Conservation (phyloP, 176 grass and related monocot genomes). For the Puccinellia tenuiflora region DNA sequence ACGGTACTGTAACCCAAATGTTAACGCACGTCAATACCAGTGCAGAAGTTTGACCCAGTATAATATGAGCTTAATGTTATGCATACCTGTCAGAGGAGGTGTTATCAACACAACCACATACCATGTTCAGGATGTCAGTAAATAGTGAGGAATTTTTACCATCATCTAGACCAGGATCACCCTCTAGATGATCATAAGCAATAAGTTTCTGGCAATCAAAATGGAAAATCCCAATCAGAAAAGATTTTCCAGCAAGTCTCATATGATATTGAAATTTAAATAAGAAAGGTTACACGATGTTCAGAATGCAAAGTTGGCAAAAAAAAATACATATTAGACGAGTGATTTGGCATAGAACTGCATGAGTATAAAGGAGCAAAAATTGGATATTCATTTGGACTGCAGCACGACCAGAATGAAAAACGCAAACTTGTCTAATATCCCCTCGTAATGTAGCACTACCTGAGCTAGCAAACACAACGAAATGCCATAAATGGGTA, state of each 20-base stretch:
- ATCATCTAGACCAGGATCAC: conserved; percentile 91
- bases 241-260: not conserved
- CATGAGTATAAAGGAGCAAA: not conserved
- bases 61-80: conserved; percentile 21
- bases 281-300: conserved; percentile 18
- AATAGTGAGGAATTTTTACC: conserved; percentile 89
- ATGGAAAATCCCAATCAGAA: conserved; percentile 43
- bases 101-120: conserved; percentile 93
- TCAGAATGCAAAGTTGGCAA: not conserved
- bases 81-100: conserved; percentile 87
- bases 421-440: not conserved
- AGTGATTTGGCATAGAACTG: not conserved
- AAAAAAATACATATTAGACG: not conserved
- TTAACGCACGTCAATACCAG: conserved; percentile 26
- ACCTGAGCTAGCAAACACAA: not conserved
- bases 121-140: conserved; percentile 81
- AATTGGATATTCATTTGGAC: conserved; percentile 7
- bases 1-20: conserved; percentile 60
- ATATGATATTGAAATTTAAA: not conserved
- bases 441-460: conserved; percentile 6
- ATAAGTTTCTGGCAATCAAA: conserved; percentile 86
- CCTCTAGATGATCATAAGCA: conserved; percentile 99
- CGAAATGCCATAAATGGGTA: not conserved
- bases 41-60: conserved; percentile 11
- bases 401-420: conserved; percentile 3